These are phyloP conservation scores for Aspergillus heteromorphus DNA, from an alignment of 495 filamentous ascomycete genomes.

Conservation along the genomic window DNA sequence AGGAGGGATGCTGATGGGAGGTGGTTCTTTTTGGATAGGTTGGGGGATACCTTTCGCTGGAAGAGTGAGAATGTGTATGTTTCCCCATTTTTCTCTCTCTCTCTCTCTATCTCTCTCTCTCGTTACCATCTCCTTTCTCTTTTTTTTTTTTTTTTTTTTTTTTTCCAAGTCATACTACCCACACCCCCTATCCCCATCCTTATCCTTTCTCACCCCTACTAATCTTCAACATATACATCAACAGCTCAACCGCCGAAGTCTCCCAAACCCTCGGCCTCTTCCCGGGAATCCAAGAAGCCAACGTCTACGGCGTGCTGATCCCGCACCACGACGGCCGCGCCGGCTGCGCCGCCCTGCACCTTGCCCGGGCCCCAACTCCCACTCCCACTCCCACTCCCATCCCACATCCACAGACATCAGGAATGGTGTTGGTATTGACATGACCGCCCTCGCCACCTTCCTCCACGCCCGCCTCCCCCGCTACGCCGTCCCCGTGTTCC, in stretches of 20 bases:
- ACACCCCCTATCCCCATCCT: too few species aligned
- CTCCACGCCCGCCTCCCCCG: conserved; percentile 54
- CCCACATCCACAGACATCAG: too few species aligned
- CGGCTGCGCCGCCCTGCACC: conserved; percentile 57
- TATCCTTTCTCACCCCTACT: too few species aligned
- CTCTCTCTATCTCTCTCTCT: too few species aligned
- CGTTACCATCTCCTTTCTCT: too few species aligned
- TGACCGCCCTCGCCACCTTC: conserved; percentile 48
- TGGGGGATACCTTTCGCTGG: conserved; percentile 81
- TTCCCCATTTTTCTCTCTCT: neutral
- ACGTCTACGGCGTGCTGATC: conserved; percentile 70
- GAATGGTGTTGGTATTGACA: too few species aligned
- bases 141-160: too few species aligned
- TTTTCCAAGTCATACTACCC: neutral
- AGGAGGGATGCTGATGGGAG: conserved; percentile 59
- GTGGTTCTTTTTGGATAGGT: conserved; percentile 73
- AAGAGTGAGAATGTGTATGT: conserved; percentile 73
- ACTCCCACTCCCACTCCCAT: too few species aligned
- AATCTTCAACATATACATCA: too few species aligned
- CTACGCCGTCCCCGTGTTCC: conserved; percentile 74
- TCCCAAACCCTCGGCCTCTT: conserved; percentile 60
- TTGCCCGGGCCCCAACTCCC: too few species aligned
- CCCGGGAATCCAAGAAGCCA: conserved; percentile 66
- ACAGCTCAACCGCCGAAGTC: conserved; percentile 63
- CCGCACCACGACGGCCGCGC: conserved; percentile 69